Evolutionary conservation across 2,329 filamentous ascomycete species (phyloP).

Genomic region (Cercospora zeae-maydis): DNA sequence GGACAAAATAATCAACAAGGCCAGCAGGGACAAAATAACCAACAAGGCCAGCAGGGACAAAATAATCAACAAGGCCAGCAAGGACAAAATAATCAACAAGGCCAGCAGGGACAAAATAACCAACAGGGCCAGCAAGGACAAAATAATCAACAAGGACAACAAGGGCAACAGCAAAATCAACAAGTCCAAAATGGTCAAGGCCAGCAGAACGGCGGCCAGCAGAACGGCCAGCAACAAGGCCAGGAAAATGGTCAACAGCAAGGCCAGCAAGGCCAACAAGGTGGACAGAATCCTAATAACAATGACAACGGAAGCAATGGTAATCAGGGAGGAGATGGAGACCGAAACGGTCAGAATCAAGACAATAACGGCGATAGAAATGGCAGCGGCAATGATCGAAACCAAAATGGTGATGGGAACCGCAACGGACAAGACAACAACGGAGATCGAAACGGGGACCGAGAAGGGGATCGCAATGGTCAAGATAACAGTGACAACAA

Average conservation of each 20-base stretch:
- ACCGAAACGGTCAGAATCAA: background rate
- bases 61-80: background rate
- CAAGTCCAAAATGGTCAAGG: background rate
- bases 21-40: background rate
- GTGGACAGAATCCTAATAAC: background rate
- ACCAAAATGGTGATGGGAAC: background rate
- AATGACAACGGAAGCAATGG: background rate
- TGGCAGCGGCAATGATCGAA: background rate
- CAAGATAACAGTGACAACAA: slow-evolving; percentile 2
- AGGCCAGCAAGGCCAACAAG: background rate
- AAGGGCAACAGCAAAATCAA: background rate
- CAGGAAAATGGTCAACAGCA: background rate
- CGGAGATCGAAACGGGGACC: background rate
- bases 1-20: background rate
- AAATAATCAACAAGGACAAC: background rate
- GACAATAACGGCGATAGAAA: background rate
- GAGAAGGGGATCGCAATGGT: background rate
- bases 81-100: background rate
- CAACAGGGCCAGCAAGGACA: background rate
- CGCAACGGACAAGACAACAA: slow-evolving; percentile 1
- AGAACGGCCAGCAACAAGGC: background rate
- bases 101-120: background rate
- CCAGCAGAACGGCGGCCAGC: background rate
- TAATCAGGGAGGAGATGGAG: slow-evolving; percentile 3
- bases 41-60: background rate